Evolutionary conservation across 2,329 filamentous ascomycete species (phyloP).

Genomic region (Macroventuria anomochaeta): DNA sequence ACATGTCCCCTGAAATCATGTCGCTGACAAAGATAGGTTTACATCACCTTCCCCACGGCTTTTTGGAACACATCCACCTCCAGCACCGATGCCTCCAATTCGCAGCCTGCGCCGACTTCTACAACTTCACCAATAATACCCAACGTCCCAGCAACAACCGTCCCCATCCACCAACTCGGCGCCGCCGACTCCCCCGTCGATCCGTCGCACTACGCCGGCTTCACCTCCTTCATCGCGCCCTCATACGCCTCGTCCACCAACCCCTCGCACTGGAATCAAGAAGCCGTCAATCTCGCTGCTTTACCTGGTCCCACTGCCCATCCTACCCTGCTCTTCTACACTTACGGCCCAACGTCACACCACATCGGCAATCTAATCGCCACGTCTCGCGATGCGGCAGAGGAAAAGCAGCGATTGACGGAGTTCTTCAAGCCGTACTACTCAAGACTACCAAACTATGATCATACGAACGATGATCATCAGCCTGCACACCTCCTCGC

Average conservation of each 20-base stretch:
- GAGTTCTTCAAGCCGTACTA: conserved; percentile 79
- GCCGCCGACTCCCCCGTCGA: conserved; percentile 35
- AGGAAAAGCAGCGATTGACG: conserved; percentile 59
- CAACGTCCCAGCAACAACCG: conserved; percentile 49
- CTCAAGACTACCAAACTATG: conserved; percentile 74
- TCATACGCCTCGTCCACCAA: conserved; percentile 69
- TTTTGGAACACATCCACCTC: conserved; percentile 68
- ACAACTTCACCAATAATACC: conserved; percentile 29
- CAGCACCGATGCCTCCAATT: not conserved
- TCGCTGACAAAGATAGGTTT: conserved; percentile 39
- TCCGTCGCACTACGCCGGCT: conserved; percentile 62
- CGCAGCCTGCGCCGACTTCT: not conserved
- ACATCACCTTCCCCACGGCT: conserved; percentile 70
- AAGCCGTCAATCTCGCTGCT: conserved; percentile 77
- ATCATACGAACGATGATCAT: conserved; percentile 61
- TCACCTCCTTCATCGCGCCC: conserved; percentile 78
- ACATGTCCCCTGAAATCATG: conserved; percentile 28
- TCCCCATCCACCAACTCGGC: conserved; percentile 43
- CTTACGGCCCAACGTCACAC: conserved; percentile 61
- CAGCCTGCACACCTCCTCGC: conserved; percentile 68
- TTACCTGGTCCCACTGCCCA: conserved; percentile 66
- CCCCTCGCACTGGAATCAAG: conserved; percentile 72
- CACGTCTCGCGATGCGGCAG: conserved; percentile 50
- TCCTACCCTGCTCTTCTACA: conserved; percentile 86
- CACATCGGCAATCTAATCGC: conserved; percentile 38